Base-by-base conservation (phyloP, 768 basidiomycete genomes). In the Fomitopsis pulvina region DNA sequence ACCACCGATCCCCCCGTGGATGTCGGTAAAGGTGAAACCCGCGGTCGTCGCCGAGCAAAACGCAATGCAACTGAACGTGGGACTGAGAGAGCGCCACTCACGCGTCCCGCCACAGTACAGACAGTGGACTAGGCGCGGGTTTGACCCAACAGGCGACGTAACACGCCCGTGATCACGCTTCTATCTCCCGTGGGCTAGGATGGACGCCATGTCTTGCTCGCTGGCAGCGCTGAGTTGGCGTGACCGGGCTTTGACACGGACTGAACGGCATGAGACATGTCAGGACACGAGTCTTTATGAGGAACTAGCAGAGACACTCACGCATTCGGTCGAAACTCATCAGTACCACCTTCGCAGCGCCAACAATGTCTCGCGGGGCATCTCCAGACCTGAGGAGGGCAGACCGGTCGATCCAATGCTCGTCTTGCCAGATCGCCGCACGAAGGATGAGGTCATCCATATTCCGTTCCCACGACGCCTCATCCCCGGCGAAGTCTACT, bases 361-460 rank as follows among this genome's bases (percentile, higher is more conserved):
- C 67, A 24, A 68, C 62, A 18, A 66, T 68, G 21, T 77, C 74
- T 41, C 61, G 66, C n/a, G 66, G 54, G 14, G 61, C 55, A 22
- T 61, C 64, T 7, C 62, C 57, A 18, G 60, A 65, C 52, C 77
- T 78, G 45, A 97, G 75, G 63, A 95, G 70, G 3, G 71, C 73
- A 0, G 90, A 84, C 16, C 92, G 82, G 69, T 95, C 90, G 28
- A 84, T 71, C 83, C 92, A 97, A 62, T 97, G 92, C 28, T 92
- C 87, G 47, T 87, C 78, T 61, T 97, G 95, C 89, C 92, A 97
- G 44, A 88, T 77, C 16, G 91, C 93, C 29, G 92, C 87, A 60
- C 88, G 85, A 39, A 98, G 76, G 51, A 99, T 96, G 47, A 94
- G 74, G 60, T 98, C 95, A 61, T 98, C 96, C 90, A 96, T 93